These are phyloP conservation scores for Ophiocordyceps camponoti-leonardi DNA, from an alignment of 2,329 filamentous ascomycete species.

Conservation along the genomic window DNA sequence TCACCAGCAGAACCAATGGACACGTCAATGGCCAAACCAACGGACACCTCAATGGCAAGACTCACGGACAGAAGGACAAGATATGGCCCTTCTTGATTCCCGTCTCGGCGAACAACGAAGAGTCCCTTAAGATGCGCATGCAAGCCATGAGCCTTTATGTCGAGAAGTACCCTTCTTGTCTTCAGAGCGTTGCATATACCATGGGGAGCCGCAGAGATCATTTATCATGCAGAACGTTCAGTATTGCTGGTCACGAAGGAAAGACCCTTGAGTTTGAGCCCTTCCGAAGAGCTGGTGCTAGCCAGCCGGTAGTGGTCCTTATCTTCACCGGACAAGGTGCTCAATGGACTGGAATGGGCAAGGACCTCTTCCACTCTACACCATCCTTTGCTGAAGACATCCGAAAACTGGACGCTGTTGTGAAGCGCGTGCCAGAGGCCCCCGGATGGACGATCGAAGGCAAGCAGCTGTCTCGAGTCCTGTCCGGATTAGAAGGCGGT, in stretches of 20 bases:
- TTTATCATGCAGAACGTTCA: not conserved
- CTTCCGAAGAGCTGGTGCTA: not conserved
- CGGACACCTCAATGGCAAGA: too few species aligned
- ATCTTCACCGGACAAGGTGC: constrained; percentile 13
- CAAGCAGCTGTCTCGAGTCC: too few species aligned
- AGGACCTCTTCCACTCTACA: constrained; percentile 4
- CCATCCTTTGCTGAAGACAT: constrained; percentile 3
- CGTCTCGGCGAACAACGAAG: not conserved
- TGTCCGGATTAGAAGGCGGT: too few species aligned
- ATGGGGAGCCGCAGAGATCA: not conserved
- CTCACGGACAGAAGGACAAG: too few species aligned
- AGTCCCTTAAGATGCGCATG: not conserved
- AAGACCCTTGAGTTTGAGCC: not conserved
- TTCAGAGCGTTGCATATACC: not conserved
- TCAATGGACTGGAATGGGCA: constrained; percentile 9
- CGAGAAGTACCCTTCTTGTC: not conserved
- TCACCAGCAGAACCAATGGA: not conserved
- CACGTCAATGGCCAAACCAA: too few species aligned
- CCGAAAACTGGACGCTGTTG: constrained; percentile 1
- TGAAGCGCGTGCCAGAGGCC: not conserved
- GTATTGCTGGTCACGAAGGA: not conserved
- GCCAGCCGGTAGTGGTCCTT: constrained; percentile 11
- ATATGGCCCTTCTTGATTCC: not conserved
- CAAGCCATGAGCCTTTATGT: not conserved
- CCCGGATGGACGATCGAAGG: constrained; percentile 3